These are phyloP conservation scores for Escallonia rubra DNA, from an alignment of 129 eudicot genomes.

Conservation along the genomic window DNA sequence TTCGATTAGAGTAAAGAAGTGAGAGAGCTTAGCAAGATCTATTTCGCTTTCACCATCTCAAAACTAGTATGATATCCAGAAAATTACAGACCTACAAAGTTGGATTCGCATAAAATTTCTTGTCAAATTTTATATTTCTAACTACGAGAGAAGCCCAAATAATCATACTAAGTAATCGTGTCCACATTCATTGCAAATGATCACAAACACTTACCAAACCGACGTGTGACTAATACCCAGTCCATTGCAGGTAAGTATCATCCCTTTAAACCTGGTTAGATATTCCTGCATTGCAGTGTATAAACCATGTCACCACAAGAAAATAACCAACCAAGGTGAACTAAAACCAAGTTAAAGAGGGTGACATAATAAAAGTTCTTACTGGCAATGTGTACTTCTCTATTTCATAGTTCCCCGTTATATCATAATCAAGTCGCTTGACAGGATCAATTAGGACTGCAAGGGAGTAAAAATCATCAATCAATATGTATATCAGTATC, in stretches of 20 bases:
- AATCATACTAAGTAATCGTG: neutral
- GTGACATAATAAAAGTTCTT: constrained; percentile 3
- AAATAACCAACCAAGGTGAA: neutral
- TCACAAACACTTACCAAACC: constrained; percentile 26
- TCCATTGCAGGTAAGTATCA: constrained; percentile 62
- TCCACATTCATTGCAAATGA: no score
- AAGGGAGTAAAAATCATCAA: neutral
- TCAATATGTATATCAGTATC: neutral
- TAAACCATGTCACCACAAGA: neutral
- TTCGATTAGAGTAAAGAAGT: neutral
- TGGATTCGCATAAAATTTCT: neutral
- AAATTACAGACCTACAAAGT: neutral
- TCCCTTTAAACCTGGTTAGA: constrained; percentile 53
- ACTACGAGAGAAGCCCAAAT: neutral
- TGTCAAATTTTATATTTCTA: neutral
- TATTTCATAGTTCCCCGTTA: constrained; percentile 40
- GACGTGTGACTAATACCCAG: constrained; percentile 47
- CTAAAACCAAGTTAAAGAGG: neutral
- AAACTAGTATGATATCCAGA: neutral
- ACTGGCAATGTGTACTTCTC: constrained; percentile 52
- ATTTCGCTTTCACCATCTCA: neutral
- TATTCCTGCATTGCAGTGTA: constrained; percentile 35
- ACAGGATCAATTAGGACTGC: constrained; percentile 55
- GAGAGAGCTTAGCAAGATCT: neutral
- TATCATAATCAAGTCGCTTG: constrained; percentile 52